A percentile compares a stretch with the other conserved stretches of the same genome.
These are phyloP conservation scores for Aspergillus hancockii DNA, from an alignment of 495 filamentous ascomycete genomes.

Conservation along the genomic window DNA sequence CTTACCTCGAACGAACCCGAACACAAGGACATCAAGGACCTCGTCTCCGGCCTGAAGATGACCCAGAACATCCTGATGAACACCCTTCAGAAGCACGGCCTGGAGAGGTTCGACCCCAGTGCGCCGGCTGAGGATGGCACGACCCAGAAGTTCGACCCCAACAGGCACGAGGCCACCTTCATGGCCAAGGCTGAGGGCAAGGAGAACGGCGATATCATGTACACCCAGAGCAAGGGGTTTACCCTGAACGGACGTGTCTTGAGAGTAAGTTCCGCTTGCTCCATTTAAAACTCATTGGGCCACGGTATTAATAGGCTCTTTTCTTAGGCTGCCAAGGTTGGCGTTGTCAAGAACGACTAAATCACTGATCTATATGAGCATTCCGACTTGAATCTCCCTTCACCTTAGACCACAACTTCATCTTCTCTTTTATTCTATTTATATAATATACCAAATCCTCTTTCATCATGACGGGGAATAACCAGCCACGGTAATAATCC, in stretches of 20 bases:
- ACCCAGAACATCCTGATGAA: slow-evolving; percentile 85
- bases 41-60: slow-evolving; percentile 91
- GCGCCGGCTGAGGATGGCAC: slow-evolving; percentile 58
- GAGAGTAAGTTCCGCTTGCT: slow-evolving; percentile 54
- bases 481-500: slow-evolving; percentile 14
- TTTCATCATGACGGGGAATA: slow-evolving; percentile 29
- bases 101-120: slow-evolving; percentile 82
- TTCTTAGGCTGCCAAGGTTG: slow-evolving; percentile 81
- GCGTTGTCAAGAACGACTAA: slow-evolving; percentile 76
- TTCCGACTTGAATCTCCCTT: slow-evolving; percentile 2
- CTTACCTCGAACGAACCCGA: slow-evolving; percentile 50
- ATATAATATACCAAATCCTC: slow-evolving; percentile 49
- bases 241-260: slow-evolving; percentile 84
- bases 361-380: slow-evolving; percentile 5
- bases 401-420: background rate
- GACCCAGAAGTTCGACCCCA: slow-evolving; percentile 80
- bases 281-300: background rate
- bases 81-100: slow-evolving; percentile 89
- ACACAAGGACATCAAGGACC: slow-evolving; percentile 69
- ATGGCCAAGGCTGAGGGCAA: slow-evolving; percentile 79
- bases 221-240: slow-evolving; percentile 94
- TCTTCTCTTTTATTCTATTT: slow-evolving; percentile 27
- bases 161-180: slow-evolving; percentile 94
- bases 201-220: slow-evolving; percentile 88
- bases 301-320: slow-evolving; percentile 19